phyloP scores from a whole-genome alignment of 1,284 basidiomycete genomes.

The Caloboletus inedulis region DNA sequence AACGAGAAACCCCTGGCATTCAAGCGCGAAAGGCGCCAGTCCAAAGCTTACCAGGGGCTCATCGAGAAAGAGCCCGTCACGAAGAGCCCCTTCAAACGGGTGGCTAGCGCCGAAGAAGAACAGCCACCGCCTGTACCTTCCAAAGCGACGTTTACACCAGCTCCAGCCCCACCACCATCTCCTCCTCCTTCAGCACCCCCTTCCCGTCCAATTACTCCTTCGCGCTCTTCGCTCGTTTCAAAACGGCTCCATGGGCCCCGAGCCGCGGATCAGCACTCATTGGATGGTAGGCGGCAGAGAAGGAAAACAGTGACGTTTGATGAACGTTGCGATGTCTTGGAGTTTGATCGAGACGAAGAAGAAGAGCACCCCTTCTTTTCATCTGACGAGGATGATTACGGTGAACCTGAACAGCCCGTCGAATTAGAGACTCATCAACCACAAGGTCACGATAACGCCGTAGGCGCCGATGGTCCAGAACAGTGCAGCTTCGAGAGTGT shows the following conservation, averaged over 20 bases:
- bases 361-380: conserved; percentile 46
- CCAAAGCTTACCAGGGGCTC: conserved; percentile 70
- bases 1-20: conserved; percentile 65
- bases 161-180: conserved; percentile 23
- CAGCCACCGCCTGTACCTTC: conserved; percentile 29
- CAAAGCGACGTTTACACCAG: conserved; percentile 12
- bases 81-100: conserved; percentile 78
- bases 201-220: conserved; percentile 47
- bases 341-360: conserved; percentile 72
- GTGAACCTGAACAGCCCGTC: conserved; percentile 22
- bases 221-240: conserved; percentile 74
- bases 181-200: conserved; percentile 27
- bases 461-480: conserved; percentile 20
- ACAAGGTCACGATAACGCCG: conserved; percentile 13
- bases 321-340: conserved; percentile 83
- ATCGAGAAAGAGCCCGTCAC: conserved; percentile 76
- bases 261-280: conserved; percentile 45
- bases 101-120: conserved; percentile 19
- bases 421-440: conserved; percentile 20
- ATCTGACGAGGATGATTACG: conserved; percentile 37
- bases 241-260: conserved; percentile 83
- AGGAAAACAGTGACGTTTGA: conserved; percentile 86
- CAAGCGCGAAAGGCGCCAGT: conserved; percentile 75
- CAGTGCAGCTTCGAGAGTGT: conserved; percentile 19
- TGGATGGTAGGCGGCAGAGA: conserved; percentile 47